phyloP scores from a whole-genome alignment of 1,284 basidiomycete genomes.

The Calocybe gambosa region DNA sequence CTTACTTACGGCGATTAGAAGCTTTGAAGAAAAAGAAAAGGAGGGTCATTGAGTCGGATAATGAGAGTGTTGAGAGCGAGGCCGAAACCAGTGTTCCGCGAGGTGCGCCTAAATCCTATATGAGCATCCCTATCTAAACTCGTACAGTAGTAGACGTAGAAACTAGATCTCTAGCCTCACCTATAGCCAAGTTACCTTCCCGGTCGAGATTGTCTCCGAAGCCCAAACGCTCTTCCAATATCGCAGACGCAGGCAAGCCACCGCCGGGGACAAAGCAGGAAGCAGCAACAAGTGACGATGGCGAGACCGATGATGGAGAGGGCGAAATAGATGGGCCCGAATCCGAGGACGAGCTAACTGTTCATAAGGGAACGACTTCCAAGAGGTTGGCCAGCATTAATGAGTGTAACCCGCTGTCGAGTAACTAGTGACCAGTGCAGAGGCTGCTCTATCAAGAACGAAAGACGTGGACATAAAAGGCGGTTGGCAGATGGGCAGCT shows the following conservation, averaged over 20 bases:
- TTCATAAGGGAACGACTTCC: slow-evolving; percentile 36
- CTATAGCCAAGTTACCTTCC: slow-evolving; percentile 13
- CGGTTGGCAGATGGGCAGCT: slow-evolving; percentile 82
- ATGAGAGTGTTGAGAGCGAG: slow-evolving; percentile 41
- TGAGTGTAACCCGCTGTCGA: background rate
- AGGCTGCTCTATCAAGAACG: slow-evolving; percentile 57
- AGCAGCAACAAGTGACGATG: slow-evolving; percentile 13
- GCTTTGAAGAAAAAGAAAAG: slow-evolving; percentile 43
- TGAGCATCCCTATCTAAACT: background rate
- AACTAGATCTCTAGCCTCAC: slow-evolving; percentile 14
- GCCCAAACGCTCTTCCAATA: slow-evolving; percentile 17
- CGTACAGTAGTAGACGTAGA: background rate
- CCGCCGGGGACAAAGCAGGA: slow-evolving; percentile 2
- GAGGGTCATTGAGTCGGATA: slow-evolving; percentile 60
- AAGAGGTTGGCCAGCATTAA: slow-evolving; percentile 49
- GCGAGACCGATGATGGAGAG: slow-evolving; percentile 27
- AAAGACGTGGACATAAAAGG: slow-evolving; percentile 75
- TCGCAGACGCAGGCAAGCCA: slow-evolving; percentile 2
- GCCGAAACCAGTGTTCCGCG: slow-evolving; percentile 3
- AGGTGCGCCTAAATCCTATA: slow-evolving; percentile 1
- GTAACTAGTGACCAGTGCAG: slow-evolving; percentile 46
- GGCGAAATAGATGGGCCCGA: slow-evolving; percentile 41
- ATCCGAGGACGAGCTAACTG: slow-evolving; percentile 35
- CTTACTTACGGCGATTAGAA: background rate
- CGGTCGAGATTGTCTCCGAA: slow-evolving; percentile 13